phyloP scores from a whole-genome alignment of 31 red algal species.

The Asparagopsis taxiformis region DNA sequence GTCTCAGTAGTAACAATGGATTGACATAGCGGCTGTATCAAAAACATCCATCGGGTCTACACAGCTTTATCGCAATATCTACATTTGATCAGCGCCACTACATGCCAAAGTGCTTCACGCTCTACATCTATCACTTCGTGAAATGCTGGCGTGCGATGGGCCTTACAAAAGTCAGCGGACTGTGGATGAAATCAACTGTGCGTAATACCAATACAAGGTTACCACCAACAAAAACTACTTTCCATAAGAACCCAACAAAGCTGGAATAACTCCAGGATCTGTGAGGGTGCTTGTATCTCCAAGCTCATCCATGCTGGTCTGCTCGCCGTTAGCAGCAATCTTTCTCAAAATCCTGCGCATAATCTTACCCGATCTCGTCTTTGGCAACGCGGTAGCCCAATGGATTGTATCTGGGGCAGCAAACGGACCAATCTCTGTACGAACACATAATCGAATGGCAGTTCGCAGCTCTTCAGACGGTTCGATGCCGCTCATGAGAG shows the following conservation, averaged over 20 bases:
- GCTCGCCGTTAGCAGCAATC: constrained; percentile 53
- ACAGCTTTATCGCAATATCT: too few species aligned
- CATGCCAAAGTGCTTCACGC: too few species aligned
- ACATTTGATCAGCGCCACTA: too few species aligned
- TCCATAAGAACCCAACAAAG: constrained; percentile 49
- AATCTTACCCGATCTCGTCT: constrained; percentile 98
- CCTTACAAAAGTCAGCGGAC: too few species aligned
- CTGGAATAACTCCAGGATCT: constrained; percentile 66
- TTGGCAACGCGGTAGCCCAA: constrained; percentile 88
- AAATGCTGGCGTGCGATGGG: too few species aligned
- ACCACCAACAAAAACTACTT: too few species aligned
- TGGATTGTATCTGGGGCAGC: constrained; percentile 85
- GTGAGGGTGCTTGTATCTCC: constrained; percentile 84
- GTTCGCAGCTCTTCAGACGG: constrained; percentile 65
- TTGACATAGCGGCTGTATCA: too few species aligned
- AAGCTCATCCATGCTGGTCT: constrained; percentile 50
- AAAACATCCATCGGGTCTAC: too few species aligned
- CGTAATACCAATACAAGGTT: too few species aligned
- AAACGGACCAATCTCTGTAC: constrained; percentile 94
- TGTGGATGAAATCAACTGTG: too few species aligned
- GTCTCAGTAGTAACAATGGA: too few species aligned
- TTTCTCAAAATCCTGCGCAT: constrained; percentile 96
- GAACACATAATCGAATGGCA: constrained; percentile 53
- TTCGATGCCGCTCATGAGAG: constrained; percentile 66
- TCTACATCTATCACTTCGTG: too few species aligned